Evolutionary conservation across 192 early-diverging fungal species (phyloP), one percentile per base, ranked within the genome.

Genomic region (Podila horticola): DNA sequence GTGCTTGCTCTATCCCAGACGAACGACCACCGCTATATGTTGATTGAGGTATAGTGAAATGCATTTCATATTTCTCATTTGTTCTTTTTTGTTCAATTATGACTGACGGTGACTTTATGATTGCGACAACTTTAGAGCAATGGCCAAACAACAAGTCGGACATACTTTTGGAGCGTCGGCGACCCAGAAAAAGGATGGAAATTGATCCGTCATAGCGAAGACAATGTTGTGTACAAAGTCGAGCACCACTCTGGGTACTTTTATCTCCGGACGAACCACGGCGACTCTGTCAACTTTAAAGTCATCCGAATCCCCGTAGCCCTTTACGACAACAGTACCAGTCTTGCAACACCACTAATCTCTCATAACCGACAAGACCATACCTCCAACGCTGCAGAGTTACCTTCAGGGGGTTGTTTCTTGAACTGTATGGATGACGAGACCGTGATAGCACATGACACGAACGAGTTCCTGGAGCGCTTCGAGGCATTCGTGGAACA

Each of bases 231-330:
- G 4, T 79, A 79, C 55, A 79, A 67, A 7, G 76, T 79, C 49
- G 76, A 79, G 34, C 76, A 79, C 24, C 76, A 79, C n/a, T 64
- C 69, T n/a, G 70, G 76, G 11, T 72, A 71, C 41, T 79, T 79
- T 33, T 79, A 72, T 60, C 22, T 79, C 26, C 69, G 55, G 17
- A 72, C 76, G 5, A 79, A 79, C 57, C 65, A 67, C 19, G 66
- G 61, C 19, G 66, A 50, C 5, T 57, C 76, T 0, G 10, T 29
- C 19, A 72, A 72, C 49, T 79, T 79, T 20, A 72, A 79, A 30
- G 76, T 79, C 6, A 30, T 79, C 34, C 58, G 76, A 13, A 50
- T 79, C 22, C 70, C 69, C 17, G 70, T 79, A 7, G 28, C 59
- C 30, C 30, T 61, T 19, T 19, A 61, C 11, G 15, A 20, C 15